A percentile compares a stretch with the other conserved stretches of the same genome.
These are phyloP conservation scores for Vicia villosa DNA, from an alignment of 306 rosid species.

Conservation along the genomic window DNA sequence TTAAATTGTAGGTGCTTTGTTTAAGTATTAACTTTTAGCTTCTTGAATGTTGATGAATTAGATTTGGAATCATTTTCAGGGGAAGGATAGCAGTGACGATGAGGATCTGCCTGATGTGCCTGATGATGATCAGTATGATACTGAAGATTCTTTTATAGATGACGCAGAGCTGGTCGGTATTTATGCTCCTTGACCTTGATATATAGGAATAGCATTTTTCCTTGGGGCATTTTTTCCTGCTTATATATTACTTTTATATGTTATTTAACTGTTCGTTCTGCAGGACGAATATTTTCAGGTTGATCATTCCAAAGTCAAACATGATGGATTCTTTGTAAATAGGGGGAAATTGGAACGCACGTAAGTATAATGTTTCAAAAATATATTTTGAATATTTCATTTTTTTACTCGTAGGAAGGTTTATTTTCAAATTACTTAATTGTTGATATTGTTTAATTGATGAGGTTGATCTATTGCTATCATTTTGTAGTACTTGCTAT, in stretches of 20 bases:
- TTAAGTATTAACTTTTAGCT: slow-evolving; percentile 26
- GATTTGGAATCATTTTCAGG: slow-evolving; percentile 54
- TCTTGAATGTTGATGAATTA: slow-evolving; percentile 11
- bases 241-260: slow-evolving; percentile 28
- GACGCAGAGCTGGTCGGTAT: slow-evolving; percentile 93
- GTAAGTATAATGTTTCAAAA: slow-evolving; percentile 54
- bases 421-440: slow-evolving; percentile 29
- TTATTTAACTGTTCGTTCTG: slow-evolving; percentile 39
- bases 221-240: neutral
- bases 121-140: slow-evolving; percentile 97
- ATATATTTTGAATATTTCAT: neutral
- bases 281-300: slow-evolving; percentile 99
- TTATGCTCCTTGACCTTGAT: neutral
- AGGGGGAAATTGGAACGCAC: slow-evolving; percentile 87
- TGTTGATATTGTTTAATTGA: slow-evolving; percentile 12
- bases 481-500: slow-evolving; percentile 24
- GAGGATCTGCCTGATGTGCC: slow-evolving; percentile 78
- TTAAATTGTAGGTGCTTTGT: slow-evolving; percentile 12
- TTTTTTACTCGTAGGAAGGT: slow-evolving; percentile 1
- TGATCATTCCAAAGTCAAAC: slow-evolving; percentile 89
- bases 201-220: slow-evolving; percentile 20
- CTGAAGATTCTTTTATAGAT: slow-evolving; percentile 96
- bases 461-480: slow-evolving; percentile 15
- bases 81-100: slow-evolving; percentile 94
- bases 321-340: slow-evolving; percentile 94